phyloP scores from a whole-genome alignment of 805 yeast species.

The Saccharomycopsis javanensis region DNA sequence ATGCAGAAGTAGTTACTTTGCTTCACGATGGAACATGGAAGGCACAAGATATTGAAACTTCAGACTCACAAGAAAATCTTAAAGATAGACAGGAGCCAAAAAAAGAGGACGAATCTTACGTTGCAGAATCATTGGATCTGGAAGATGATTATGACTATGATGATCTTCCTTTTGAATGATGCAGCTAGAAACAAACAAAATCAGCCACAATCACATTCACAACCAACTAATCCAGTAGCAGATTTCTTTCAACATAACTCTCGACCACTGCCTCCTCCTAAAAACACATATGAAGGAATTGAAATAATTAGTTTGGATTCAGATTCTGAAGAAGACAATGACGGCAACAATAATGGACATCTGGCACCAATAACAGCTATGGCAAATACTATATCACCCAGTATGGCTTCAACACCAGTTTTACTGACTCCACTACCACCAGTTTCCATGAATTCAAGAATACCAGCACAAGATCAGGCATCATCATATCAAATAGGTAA shows the following conservation, averaged over 20 bases:
- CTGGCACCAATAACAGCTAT: background rate
- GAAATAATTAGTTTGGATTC: slow-evolving; percentile 34
- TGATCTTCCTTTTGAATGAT: background rate
- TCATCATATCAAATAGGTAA: background rate
- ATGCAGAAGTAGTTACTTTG: slow-evolving; percentile 57
- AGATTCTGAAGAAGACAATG: slow-evolving; percentile 25
- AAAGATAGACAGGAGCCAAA: slow-evolving; percentile 10
- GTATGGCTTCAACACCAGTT: background rate
- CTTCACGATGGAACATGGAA: slow-evolving; percentile 69
- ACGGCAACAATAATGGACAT: slow-evolving; percentile 22
- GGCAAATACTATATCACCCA: background rate
- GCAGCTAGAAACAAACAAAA: background rate
- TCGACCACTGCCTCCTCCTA: background rate
- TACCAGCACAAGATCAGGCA: background rate
- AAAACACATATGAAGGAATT: slow-evolving; percentile 19
- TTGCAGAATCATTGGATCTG: background rate
- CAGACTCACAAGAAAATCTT: slow-evolving; percentile 1
- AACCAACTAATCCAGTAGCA: background rate
- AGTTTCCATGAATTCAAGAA: background rate
- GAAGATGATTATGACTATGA: background rate
- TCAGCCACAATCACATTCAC: background rate
- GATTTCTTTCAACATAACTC: background rate
- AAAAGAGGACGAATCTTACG: background rate
- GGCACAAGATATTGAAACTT: background rate
- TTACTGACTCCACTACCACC: background rate